Conservation (phyloP, 2,329 filamentous ascomycete genomes). For the Penicillium sp. region DNA sequence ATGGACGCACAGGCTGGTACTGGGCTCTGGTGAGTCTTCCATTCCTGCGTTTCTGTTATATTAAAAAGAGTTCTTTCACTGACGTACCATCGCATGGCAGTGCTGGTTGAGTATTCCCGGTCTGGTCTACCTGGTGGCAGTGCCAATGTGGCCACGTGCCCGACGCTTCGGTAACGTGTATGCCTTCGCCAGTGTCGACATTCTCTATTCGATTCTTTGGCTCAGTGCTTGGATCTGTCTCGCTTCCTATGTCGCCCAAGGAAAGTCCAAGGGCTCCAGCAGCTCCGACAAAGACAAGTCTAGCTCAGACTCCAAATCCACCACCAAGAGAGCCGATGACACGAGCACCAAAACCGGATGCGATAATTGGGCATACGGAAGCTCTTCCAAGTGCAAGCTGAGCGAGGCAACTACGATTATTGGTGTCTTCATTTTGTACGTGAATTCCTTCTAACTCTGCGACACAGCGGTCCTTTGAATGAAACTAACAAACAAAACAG, state of each 20-base stretch:
- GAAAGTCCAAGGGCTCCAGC: slow-evolving; percentile 49
- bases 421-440: slow-evolving; percentile 59
- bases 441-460: slow-evolving; percentile 3
- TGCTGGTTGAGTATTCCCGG: slow-evolving; percentile 61
- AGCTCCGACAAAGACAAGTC: slow-evolving; percentile 34
- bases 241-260: slow-evolving; percentile 56
- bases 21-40: slow-evolving; percentile 55
- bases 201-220: slow-evolving; percentile 58
- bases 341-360: slow-evolving; percentile 27
- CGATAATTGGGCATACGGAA: slow-evolving; percentile 53
- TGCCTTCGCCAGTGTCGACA: slow-evolving; percentile 58
- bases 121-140: slow-evolving; percentile 60
- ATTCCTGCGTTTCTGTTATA: background rate
- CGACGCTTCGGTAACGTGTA: slow-evolving; percentile 60
- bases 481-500: slow-evolving; percentile 32
- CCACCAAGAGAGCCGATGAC: slow-evolving; percentile 38
- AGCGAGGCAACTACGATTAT: slow-evolving; percentile 57
- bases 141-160: slow-evolving; percentile 61
- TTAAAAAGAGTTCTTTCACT: background rate
- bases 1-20: slow-evolving; percentile 57
- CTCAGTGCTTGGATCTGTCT: slow-evolving; percentile 59
- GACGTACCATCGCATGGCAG: slow-evolving; percentile 34
- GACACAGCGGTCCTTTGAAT: background rate
- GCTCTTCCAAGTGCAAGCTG: slow-evolving; percentile 56
- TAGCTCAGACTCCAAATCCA: slow-evolving; percentile 26